Percentiles rank a stretch among this genome's conserved stretches.
These are phyloP conservation scores for Debaryomyces maramus DNA, from an alignment of 805 yeast species.

Conservation along the genomic window DNA sequence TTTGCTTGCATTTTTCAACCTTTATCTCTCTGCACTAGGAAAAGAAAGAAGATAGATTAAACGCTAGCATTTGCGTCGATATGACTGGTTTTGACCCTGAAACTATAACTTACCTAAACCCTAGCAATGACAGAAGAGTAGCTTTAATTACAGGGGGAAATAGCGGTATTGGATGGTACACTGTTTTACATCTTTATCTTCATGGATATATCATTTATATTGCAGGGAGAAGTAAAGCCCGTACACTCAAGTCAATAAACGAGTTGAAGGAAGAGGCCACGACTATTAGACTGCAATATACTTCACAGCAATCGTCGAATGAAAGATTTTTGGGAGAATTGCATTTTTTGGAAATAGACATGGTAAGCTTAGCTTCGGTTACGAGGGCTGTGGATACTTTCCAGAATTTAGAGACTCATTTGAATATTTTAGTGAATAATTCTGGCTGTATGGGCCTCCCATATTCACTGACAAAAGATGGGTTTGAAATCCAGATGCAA, in stretches of 20 bases:
- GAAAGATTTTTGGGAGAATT: conserved; percentile 36
- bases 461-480: conserved; percentile 59
- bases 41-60: no score
- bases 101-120: conserved; percentile 61
- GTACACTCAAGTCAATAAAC: conserved; percentile 57
- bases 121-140: conserved; percentile 53
- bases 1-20: no score
- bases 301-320: conserved; percentile 17
- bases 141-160: conserved; percentile 82
- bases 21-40: no score
- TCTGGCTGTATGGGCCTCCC: conserved; percentile 86
- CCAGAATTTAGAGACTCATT: conserved; percentile 42
- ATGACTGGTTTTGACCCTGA: conserved; percentile 41
- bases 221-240: conserved; percentile 63
- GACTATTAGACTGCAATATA: conserved; percentile 20
- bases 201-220: conserved; percentile 79
- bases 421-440: conserved; percentile 69
- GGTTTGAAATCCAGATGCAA: conserved; percentile 78
- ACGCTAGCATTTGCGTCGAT: not conserved
- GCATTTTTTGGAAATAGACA: conserved; percentile 38
- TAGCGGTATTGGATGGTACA: conserved; percentile 77
- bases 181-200: conserved; percentile 70
- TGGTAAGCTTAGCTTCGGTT: conserved; percentile 34
- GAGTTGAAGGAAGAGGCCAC: conserved; percentile 58
- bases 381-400: conserved; percentile 48